A percentile compares a stretch with the other conserved stretches of the same genome.
Evolutionary conservation across 352 stramenopile species (phyloP).

Genomic region (Pythium utonaiense): DNA sequence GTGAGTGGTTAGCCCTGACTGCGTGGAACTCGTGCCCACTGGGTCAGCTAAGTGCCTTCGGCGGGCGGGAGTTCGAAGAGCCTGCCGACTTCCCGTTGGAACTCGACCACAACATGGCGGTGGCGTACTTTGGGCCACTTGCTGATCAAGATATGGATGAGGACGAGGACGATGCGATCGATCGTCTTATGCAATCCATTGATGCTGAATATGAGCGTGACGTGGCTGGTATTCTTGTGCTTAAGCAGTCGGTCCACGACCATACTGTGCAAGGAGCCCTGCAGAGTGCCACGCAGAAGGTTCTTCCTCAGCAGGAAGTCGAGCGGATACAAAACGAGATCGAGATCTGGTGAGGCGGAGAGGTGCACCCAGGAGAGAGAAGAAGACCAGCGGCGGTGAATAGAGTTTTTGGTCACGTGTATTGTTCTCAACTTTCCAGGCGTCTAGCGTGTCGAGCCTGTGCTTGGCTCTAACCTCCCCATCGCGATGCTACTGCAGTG

Average conservation of each 20-base stretch:
- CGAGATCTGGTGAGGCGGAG: slow-evolving; percentile 56
- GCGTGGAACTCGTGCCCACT: slow-evolving; percentile 44
- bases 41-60: slow-evolving; percentile 25
- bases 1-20: slow-evolving; percentile 34
- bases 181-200: slow-evolving; percentile 45
- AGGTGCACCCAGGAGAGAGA: background rate
- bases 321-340: slow-evolving; percentile 74
- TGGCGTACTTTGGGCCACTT: slow-evolving; percentile 32
- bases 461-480: background rate
- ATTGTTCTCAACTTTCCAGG: background rate
- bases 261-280: slow-evolving; percentile 43
- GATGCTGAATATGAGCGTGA: slow-evolving; percentile 43
- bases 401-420: slow-evolving; percentile 4
- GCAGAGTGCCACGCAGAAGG: slow-evolving; percentile 32
- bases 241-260: slow-evolving; percentile 44
- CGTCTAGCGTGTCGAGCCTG: background rate
- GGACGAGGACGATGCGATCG: slow-evolving; percentile 38
- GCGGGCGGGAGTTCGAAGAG: background rate
- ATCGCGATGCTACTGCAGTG: background rate
- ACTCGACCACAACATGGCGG: slow-evolving; percentile 32
- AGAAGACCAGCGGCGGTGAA: background rate
- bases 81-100: slow-evolving; percentile 42
- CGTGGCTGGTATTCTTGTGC: slow-evolving; percentile 30
- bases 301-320: slow-evolving; percentile 66
- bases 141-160: slow-evolving; percentile 17